Evolutionary conservation across 371 early-diverging fungal species (phyloP), one percentile per base, ranked within the genome.

Genomic region (Parasitella parasitica): DNA sequence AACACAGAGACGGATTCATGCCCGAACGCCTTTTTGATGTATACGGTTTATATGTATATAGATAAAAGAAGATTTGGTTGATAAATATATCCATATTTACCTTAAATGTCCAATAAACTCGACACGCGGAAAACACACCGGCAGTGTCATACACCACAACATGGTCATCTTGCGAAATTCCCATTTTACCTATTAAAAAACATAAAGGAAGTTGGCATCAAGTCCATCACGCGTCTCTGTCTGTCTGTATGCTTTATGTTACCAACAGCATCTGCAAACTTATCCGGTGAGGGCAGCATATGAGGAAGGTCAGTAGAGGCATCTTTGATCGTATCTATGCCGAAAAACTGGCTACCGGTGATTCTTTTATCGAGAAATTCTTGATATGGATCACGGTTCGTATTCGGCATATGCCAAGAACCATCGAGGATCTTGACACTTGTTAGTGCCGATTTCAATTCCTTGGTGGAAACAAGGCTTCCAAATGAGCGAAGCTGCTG

Each of bases 381-480:
- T 48, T 82, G 63, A 61, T 76, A 67, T 20, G 90, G 82, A 59
- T 91, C 82, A 38, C 93, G 82, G 26, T 84, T 80, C 20, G 82
- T 54, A 18, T 83, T 83, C 9, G 95, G 94, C 83, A 95, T 88
- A 71, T 94, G 91, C 95, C 94, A 96, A 5, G 93, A 92, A 43
- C 92, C 91, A 72, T 96, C 97, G 7, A 96, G 76, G 0, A 92
- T 76, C 38, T 92, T 89, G 59, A 91, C 84, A 1, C 68, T 70
- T 9, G 74, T 63, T 6, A 76, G 46, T 12, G 61, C 59, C 7
- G 72, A 63, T 6, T 70, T 68, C 0, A 73, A 57, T 32, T 73
- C 72, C 13, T 64, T 34, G 0, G 72, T 57, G 3, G 70, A 62
- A 22, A 78, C 54, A 8, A 78, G 64, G 54, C 73, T 75, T 22